Base-by-base conservation (phyloP, 768 basidiomycete species). In the Phaeolepiota aurea region DNA sequence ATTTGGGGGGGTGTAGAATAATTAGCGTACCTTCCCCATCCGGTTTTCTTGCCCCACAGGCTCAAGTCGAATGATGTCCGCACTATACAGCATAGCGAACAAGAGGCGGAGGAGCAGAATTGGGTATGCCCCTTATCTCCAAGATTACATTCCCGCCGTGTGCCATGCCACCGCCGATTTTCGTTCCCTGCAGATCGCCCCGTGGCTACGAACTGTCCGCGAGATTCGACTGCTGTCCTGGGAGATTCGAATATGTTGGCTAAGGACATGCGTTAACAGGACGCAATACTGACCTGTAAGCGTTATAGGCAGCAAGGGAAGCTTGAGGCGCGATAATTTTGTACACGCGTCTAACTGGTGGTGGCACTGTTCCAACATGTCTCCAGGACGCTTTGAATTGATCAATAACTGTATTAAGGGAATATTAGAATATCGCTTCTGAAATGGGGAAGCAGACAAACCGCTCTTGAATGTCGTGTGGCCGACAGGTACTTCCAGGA, bases 151-250 rank as follows among this genome's bases (percentile, higher is more conserved):
- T 74, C 68, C 13, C 82, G 66, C 23, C 70, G 69, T 9, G 82
- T 85, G 14, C 83, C 82, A 53, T 85, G 82, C 81, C 80, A 85
- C 15, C 82, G 73, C 20, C 82, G 75, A 47, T 82, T 80, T 56
- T 83, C 80, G 47, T 84, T 84, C 20, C 82, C 82, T 20, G 74
- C 58, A 3, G 77, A 74, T 33, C 76, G 65, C 23, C 77, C 77
- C 3, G 66, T 47, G 23, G 65, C 49, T 2, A 54, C 65, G 44
- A 83, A 84, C 20, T 79, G 71, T 1, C 82, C 81, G 34, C 72
- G 69, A 28, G 62, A 48, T 54, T 85, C 82, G 3, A 83, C 77
- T 9, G 61, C 61, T 15, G 69, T 50, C 34, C 81, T 82, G 42
- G 12, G 5, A 15, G 42, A 5, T 15, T 36, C 40, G 45, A 25